A percentile compares a stretch with the other conserved stretches of the same genome.
phyloP scores from a whole-genome alignment of 257 asterid species.

The Rubia yunnanensis region DNA sequence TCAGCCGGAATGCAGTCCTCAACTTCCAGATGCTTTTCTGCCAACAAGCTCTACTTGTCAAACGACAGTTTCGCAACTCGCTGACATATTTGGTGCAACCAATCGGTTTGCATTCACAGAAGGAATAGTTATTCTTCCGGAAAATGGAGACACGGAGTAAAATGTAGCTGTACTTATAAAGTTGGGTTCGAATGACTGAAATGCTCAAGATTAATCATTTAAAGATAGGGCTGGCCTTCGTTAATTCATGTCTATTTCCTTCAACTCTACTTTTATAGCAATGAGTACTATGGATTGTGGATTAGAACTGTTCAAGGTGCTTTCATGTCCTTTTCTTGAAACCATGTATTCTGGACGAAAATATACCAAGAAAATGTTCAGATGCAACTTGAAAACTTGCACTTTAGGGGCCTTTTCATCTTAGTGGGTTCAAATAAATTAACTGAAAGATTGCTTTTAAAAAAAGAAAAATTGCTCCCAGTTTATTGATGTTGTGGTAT shows the following conservation, averaged over 20 bases:
- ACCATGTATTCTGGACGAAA: neutral
- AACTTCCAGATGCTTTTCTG: conserved; percentile 56
- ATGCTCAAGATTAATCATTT: neutral
- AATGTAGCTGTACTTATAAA: neutral
- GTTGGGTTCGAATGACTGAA: neutral
- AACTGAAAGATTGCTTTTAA: neutral
- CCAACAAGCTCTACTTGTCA: conserved; percentile 57
- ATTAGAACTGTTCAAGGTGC: neutral
- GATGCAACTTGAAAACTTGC: neutral
- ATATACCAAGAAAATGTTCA: neutral
- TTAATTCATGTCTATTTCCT: neutral
- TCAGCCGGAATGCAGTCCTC: conserved; percentile 70
- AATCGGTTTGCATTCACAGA: conserved; percentile 44
- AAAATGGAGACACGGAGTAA: conserved; percentile 7
- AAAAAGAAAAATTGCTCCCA: neutral
- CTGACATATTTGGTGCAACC: conserved; percentile 54
- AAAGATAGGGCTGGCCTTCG: neutral
- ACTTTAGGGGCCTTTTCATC: neutral
- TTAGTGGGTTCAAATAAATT: neutral
- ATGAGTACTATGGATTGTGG: neutral
- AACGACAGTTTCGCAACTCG: conserved; percentile 38
- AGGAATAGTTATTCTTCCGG: conserved; percentile 17
- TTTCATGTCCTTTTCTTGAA: neutral
- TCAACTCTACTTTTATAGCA: neutral
- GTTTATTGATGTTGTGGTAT: no score